Evolutionary conservation across 2,329 filamentous ascomycete genomes (phyloP), one percentile per base, ranked within the genome.

Genomic region (Alternaria consortialis): DNA sequence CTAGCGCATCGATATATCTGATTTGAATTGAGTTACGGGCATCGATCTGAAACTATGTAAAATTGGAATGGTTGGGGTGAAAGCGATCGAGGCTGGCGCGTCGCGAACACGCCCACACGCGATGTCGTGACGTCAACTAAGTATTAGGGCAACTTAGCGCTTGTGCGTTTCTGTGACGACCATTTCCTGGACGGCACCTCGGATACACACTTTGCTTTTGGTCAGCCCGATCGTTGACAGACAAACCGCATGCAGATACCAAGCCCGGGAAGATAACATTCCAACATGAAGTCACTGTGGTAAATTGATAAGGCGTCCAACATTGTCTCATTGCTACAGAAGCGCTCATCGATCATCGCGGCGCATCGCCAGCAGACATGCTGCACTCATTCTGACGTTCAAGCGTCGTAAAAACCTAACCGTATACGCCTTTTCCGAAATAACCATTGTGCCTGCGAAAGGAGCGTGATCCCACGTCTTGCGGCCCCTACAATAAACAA

Each of bases 401-500:
- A 59, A 56, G 50, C 48, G 40, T 62, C 58, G 31, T 46, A 40
- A 47, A 32, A 52, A 43, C 53, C 42, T 34, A 56, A 40, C 43
- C 58, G 46, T 64, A 62, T 54, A 34, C 54, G 59, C 55, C 56
- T 36, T 47, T 29, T 32, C 7, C 12, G 39, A 32, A 58, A 52
- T 53, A 58, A 57, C 32, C 53, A 58, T 43, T 43, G 55, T 63
- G 60, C 60, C 61, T 37, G 48, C 42, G 53, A 59, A 64, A 66
- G 47, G 61, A 66, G 60, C 56, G 63, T 66, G 40, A 53, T 37
- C 53, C 44, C 58, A 59, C 61, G 56, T 58, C 47, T 56, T 29
- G 58, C 60, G 52, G 53, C 52, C 61, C 63, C 58, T 62, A 68
- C 31, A 61, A 43, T 62, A 12, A 63, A 56, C 34, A 56, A 34